Conservation (phyloP, 108 stramenopile genomes). For the Nannochloropsis oceanica region DNA sequence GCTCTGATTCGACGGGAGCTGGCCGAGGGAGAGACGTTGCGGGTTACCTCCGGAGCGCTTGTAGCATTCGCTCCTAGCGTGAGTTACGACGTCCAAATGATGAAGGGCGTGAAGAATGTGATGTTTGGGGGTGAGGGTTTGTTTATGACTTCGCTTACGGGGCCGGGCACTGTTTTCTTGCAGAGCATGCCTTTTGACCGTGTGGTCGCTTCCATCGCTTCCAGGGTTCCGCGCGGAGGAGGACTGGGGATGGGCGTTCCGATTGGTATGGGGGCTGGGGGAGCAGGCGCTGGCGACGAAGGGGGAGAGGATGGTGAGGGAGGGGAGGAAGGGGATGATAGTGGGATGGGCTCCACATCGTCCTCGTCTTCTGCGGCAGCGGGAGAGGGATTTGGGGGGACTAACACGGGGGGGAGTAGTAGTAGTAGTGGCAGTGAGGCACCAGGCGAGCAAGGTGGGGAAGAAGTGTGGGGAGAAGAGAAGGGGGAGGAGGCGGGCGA, state of each 20-base stretch:
- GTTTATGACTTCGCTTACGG: constrained; percentile 60
- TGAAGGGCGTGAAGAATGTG: constrained; percentile 63
- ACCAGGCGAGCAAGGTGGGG: too few species aligned
- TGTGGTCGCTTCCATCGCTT: constrained; percentile 66
- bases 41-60: constrained; percentile 58
- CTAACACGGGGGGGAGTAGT: not conserved
- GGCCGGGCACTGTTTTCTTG: constrained; percentile 66
- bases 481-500: not conserved
- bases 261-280: constrained; percentile 34
- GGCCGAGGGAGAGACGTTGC: constrained; percentile 53
- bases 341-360: too few species aligned
- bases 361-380: not conserved
- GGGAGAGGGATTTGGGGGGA: not conserved
- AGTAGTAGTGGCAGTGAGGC: not conserved
- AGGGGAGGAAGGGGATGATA: not conserved
- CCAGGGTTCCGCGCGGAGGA: constrained; percentile 56
- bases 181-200: constrained; percentile 79
- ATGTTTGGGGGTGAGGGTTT: constrained; percentile 75
- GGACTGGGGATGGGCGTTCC: constrained; percentile 58
- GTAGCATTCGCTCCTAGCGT: constrained; percentile 56
- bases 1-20: constrained; percentile 60
- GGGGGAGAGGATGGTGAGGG: not conserved
- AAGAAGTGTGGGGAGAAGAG: not conserved
- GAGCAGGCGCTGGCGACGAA: constrained; percentile 31
- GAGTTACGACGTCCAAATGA: constrained; percentile 60